Conservation (phyloP, 805 yeast genomes). For the Saturnispora silvae region DNA sequence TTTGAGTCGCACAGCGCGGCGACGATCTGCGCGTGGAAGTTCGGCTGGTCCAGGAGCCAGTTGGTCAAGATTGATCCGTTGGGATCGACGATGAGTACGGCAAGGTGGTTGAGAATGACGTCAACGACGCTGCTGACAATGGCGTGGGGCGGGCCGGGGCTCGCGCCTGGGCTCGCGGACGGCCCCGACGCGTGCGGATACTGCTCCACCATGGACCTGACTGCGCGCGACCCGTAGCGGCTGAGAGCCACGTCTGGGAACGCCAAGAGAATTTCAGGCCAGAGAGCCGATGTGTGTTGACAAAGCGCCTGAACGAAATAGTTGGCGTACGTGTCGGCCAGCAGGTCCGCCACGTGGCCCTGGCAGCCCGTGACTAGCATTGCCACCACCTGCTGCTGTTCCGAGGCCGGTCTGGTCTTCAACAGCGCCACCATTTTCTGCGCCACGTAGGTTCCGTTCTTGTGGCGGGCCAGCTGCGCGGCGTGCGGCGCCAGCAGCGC, state of each 20-base stretch:
- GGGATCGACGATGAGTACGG: not conserved
- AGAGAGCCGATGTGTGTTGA: conserved; percentile 27
- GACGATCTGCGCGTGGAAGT: not conserved
- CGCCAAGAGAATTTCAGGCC: not conserved
- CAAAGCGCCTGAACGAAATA: conserved; percentile 68
- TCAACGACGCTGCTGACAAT: not conserved
- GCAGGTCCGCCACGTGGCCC: conserved; percentile 44
- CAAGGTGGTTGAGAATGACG: not conserved
- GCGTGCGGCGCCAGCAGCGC: conserved; percentile 71
- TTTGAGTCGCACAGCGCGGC: too few species aligned
- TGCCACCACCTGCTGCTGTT: not conserved
- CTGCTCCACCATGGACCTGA: not conserved
- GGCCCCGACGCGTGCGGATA: too few species aligned
- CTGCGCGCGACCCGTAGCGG: conserved; percentile 18
- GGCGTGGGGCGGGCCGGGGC: not conserved
- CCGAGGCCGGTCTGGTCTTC: conserved; percentile 29
- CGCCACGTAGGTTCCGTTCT: conserved; percentile 99
- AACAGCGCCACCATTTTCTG: conserved; percentile 62
- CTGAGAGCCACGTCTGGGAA: not conserved
- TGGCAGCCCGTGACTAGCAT: too few species aligned
- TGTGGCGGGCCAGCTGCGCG: conserved; percentile 89
- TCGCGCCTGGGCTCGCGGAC: not conserved
- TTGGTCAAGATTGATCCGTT: not conserved
- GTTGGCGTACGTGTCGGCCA: conserved; percentile 94
- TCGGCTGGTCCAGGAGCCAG: not conserved